Evolutionary conservation across 129 eudicot species (phyloP), one percentile per base, ranked within the genome.

Genomic region (Saussurea involucrata): DNA sequence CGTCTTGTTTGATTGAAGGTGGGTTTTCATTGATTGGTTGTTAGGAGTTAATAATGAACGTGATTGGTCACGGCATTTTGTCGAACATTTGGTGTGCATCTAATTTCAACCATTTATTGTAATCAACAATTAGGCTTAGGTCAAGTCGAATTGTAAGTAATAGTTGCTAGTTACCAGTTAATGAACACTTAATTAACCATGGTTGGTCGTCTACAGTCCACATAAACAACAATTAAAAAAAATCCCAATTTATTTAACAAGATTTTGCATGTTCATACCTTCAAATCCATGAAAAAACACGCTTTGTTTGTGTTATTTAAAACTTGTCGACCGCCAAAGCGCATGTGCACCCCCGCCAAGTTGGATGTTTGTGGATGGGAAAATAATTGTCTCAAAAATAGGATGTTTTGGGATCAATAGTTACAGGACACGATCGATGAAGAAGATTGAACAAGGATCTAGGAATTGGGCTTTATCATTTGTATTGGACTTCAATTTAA

Each of bases 281-380:
- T 72, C 6, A 65, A 46, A n/a, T 32, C 21, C 24, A 31, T 22
- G 36, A 17, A 65, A 17, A 65, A 49, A 24, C 67, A 37, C 63
- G 34, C 17, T 68, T 80, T 25, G 79, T 25, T 20, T 28, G 24
- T 66, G 80, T 27, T 25, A 44, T 78, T 72, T 64, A 25, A 27
- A 44, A 44, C 78, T 34, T 73, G 83, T 66, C 83, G 79, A 73
- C 73, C 46, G 55, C 40, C 22, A 24, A 79, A 31, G 18, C 40
- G 24, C 64, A 63, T 65, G 74, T 80, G 69, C 83, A 53, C 24
- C 69, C 12, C 69, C 37, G 28, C 9, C 61, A 53, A 53, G 22
- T 79, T 72, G 77, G 75, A 34, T 42, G 60, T 60, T 57, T 34
- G 44, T 78, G 55, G 71, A 37, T 71, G 17, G 22, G 46, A 61